These are phyloP conservation scores for Pseudonectria buxi DNA, from an alignment of 2,329 filamentous ascomycete species.

Conservation along the genomic window DNA sequence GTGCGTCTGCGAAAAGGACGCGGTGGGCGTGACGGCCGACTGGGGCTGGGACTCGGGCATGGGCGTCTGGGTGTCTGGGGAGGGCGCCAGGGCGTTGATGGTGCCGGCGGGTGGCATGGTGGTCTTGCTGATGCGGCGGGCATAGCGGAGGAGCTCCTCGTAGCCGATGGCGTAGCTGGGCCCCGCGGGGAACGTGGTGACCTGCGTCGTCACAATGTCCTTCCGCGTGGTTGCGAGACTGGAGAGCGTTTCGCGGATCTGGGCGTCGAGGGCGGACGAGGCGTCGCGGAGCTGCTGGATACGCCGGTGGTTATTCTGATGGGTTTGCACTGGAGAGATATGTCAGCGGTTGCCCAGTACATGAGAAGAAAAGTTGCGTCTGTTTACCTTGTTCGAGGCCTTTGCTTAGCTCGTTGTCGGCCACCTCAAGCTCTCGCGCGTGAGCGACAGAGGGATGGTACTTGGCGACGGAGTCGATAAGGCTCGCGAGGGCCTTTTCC, in stretches of 20 bases:
- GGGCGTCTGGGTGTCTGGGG: slow-evolving; percentile 26
- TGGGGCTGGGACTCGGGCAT: slow-evolving; percentile 24
- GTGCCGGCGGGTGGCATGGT: slow-evolving; percentile 62
- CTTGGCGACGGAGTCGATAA: slow-evolving; percentile 75
- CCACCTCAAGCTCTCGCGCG: slow-evolving; percentile 62
- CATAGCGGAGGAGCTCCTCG: slow-evolving; percentile 68
- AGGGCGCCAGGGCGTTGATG: slow-evolving; percentile 31
- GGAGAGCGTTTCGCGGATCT: slow-evolving; percentile 64
- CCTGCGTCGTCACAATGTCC: slow-evolving; percentile 60
- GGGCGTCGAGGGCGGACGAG: slow-evolving; percentile 58
- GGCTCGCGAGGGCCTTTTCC: slow-evolving; percentile 57
- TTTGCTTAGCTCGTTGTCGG: slow-evolving; percentile 60
- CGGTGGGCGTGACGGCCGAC: slow-evolving; percentile 26
- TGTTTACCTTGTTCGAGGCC: slow-evolving; percentile 57
- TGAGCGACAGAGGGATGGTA: slow-evolving; percentile 68
- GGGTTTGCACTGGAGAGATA: slow-evolving; percentile 51
- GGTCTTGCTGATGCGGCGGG: slow-evolving; percentile 71
- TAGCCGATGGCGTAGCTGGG: slow-evolving; percentile 56
- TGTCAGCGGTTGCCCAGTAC: slow-evolving; percentile 3
- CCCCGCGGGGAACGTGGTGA: slow-evolving; percentile 46
- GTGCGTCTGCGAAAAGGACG: slow-evolving; percentile 28
- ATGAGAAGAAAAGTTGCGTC: background rate
- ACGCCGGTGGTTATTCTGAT: slow-evolving; percentile 67
- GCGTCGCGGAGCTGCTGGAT: slow-evolving; percentile 63
- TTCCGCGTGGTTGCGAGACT: slow-evolving; percentile 66